Evolutionary conservation across 179 eudicot genomes (phyloP).

Genomic region (Spergularia azorica): DNA sequence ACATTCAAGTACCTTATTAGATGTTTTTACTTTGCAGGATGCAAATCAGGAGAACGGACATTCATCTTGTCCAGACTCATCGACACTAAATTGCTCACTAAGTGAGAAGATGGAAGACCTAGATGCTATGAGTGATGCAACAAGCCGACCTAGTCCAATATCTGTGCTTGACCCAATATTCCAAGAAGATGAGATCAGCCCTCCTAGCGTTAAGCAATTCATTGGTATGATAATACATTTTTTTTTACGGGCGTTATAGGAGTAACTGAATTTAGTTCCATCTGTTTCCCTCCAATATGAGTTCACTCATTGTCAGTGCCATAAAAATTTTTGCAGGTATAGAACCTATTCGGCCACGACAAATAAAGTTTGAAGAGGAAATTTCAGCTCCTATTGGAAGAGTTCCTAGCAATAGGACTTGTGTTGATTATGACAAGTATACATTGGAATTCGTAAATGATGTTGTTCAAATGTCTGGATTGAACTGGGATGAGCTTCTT

Average conservation of each 20-base stretch:
- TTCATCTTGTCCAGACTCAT: conserved; percentile 28
- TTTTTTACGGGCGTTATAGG: not conserved
- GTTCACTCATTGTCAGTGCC: conserved; percentile 10
- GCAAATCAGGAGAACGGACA: conserved; percentile 23
- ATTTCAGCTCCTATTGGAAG: conserved; percentile 23
- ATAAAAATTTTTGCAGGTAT: conserved; percentile 36
- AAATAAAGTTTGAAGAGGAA: conserved; percentile 59
- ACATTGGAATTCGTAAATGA: conserved; percentile 57
- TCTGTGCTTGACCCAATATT: conserved; percentile 72
- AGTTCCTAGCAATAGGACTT: conserved; percentile 33
- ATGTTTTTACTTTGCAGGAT: conserved; percentile 27
- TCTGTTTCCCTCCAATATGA: not conserved
- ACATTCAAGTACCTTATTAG: not conserved
- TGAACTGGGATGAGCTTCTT: conserved; percentile 64
- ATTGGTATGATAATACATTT: conserved; percentile 21
- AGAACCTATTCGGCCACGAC: conserved; percentile 54
- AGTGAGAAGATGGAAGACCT: conserved; percentile 40
- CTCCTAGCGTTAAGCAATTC: conserved; percentile 32
- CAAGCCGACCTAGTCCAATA: conserved; percentile 64
- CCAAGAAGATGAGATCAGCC: conserved; percentile 54
- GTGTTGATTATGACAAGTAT: conserved; percentile 49
- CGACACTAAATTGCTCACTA: conserved; percentile 26
- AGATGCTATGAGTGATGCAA: conserved; percentile 40
- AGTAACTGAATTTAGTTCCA: not conserved
- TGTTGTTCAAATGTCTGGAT: conserved; percentile 58